Base-by-base conservation (phyloP, 2,329 filamentous ascomycete species). In the Ramichloridium luteum region DNA sequence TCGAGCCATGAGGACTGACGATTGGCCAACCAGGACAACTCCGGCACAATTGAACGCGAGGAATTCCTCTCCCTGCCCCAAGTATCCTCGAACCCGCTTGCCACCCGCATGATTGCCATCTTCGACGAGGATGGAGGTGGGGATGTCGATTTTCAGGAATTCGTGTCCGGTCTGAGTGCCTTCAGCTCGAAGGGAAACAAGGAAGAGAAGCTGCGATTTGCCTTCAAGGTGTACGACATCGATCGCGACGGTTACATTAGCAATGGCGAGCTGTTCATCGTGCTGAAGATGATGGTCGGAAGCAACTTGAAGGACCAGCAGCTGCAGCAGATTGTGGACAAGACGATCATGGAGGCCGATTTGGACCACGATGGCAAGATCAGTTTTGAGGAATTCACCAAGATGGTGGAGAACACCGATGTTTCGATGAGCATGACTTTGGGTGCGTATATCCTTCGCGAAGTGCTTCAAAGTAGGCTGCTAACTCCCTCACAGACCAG, bases 221-320 rank as follows among this genome's bases (percentile, higher is more conserved):
- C 90, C 27, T 98, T 98, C 74, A 93, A 94, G 61, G 90, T 98
- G 39, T 98, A 98, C 68, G 90, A 98, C 59, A 96, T 98, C 53
- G 90, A 98, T 61, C 83, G 90, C 38, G 90, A 98, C 59, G 90
- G 90, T 14, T 98, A 82, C 64, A 98, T 98, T 55, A 93, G 83
- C 67, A 98, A 98, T 60, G 90, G 90, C 51, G 90, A 98, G 67
- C 73, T 98, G 31, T 98, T 96, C 60, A 96, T 98, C 52, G 90
- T 98, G 53, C 71, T 98, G 52, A 98, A 98, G 80, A 98, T 98
- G 90, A 98, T 98, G 90, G 90, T 98, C 31, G 90, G 90, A 38
- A 94, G 82, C 66, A 98, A 98, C 61, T 66, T 98, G 53, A 98
- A 98, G 70, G 90, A 98, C 59, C 84, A 94, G 62, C 90, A 98